phyloP scores from a whole-genome alignment of 2,329 filamentous ascomycete genomes.

The Colletotrichum sp. region DNA sequence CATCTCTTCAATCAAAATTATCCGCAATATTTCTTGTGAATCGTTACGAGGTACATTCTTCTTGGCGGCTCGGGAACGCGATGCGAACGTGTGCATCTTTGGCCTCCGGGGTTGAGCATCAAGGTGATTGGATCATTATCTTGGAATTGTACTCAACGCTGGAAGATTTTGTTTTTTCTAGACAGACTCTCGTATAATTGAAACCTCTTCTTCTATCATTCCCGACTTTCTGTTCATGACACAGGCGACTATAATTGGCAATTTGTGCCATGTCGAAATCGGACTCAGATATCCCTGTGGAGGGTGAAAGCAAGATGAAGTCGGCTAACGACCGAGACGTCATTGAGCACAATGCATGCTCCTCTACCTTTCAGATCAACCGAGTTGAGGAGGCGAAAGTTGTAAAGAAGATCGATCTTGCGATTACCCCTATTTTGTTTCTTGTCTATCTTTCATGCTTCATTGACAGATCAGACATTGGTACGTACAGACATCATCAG shows the following conservation, averaged over 20 bases:
- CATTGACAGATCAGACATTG: background rate
- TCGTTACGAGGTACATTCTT: rapidly evolving
- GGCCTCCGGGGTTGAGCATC: background rate
- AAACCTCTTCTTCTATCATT: rapidly evolving
- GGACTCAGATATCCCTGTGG: background rate
- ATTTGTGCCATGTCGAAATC: background rate
- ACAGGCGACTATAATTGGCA: rapidly evolving
- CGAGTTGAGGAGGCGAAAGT: background rate
- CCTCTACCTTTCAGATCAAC: background rate
- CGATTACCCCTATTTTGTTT: background rate
- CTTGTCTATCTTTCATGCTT: background rate
- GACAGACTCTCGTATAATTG: background rate
- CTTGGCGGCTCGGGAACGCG: background rate
- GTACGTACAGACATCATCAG: background rate
- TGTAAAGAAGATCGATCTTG: background rate
- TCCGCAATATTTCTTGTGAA: background rate
- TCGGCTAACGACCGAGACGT: rapidly evolving
- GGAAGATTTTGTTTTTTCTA: rapidly evolving
- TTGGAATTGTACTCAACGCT: background rate
- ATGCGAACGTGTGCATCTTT: background rate
- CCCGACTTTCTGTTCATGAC: background rate
- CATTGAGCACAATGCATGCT: background rate
- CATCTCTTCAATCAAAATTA: background rate
- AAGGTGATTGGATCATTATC: background rate
- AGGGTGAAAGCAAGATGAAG: background rate